A percentile compares a stretch with the other conserved stretches of the same genome.
Evolutionary conservation across 768 basidiomycete species (phyloP).

Genomic region (Exsudoporus frostii): DNA sequence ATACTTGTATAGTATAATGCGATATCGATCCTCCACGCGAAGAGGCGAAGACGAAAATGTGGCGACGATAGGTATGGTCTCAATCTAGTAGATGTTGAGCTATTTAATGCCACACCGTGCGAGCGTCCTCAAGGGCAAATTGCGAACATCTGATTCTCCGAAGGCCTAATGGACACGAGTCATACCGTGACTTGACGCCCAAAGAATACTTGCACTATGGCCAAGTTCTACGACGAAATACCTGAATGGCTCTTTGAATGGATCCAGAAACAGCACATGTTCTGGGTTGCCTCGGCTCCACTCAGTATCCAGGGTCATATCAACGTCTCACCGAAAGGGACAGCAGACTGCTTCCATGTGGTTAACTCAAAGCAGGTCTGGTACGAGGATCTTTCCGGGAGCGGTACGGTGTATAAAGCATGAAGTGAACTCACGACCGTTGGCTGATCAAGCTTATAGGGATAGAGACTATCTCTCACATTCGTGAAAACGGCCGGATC

Average conservation of each 20-base stretch:
- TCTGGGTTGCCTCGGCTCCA: conserved; percentile 71
- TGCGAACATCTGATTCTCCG: background rate
- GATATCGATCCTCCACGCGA: no score
- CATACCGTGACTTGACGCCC: background rate
- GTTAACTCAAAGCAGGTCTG: conserved; percentile 52
- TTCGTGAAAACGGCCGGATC: conserved; percentile 62
- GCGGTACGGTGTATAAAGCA: conserved; percentile 41
- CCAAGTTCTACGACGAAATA: conserved; percentile 54
- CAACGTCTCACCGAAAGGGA: conserved; percentile 68
- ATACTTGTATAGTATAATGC: background rate
- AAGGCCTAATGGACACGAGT: background rate
- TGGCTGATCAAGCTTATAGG: conserved; percentile 31
- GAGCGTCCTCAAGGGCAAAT: background rate
- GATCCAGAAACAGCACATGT: conserved; percentile 62
- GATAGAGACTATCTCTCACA: conserved; percentile 55
- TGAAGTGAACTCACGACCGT: background rate
- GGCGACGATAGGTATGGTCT: background rate
- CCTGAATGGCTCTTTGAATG: conserved; percentile 53
- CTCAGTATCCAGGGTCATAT: conserved; percentile 54
- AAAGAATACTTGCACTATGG: conserved; percentile 39
- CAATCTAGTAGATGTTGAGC: background rate
- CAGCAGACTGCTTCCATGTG: conserved; percentile 60
- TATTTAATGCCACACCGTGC: no score
- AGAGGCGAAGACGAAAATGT: background rate
- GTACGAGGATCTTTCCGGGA: conserved; percentile 71